Evolutionary conservation across 1,139 yeast species (phyloP), one percentile per base, ranked within the genome.

Genomic region (Pichia cactophila): DNA sequence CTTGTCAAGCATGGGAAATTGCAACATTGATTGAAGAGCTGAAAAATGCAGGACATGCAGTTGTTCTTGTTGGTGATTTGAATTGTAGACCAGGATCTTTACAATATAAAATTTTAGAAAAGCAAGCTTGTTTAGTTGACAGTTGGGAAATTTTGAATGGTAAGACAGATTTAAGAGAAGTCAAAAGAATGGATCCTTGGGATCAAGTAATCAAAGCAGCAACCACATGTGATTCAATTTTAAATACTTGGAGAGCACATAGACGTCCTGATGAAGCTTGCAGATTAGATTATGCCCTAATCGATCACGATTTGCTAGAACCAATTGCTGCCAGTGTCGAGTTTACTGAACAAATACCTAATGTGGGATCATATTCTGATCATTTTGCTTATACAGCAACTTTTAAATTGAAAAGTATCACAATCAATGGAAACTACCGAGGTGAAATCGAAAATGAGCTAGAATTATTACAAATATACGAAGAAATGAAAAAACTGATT

Each of bases 1-100:
- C 96, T 0, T 80, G 95, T 53, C 99, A 92, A 66, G 97, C 97
- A 0, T 92, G 97, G 97, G 97, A 90, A 64, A 79, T 94, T 62
- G 75, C 92, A 26, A 77, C 80, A 49, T 55, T 89, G 46, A 81
- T 86, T 1, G 73, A 74, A 33, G 66, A 83, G 46, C 75, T 92
- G 45, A 73, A 74, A 45, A 73, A 72, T 49, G 84, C 92, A 0
- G 96, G 97, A 0, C 85, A 86, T 65, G 83, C 90, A 1, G 92
- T 87, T 0, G 75, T 94, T 43, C 82, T 88, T 47, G 96, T 90
- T 29, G 99, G 98, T 1, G 98, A 92, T 67, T 74, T 92, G 63
- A 92, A 92, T 65, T 86, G 95, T 4, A 73, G 81, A 53, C 97
- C 97, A 0, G 94, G 86, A 0, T 82, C 95, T 5, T 72, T 92